Conservation (phyloP, 495 filamentous ascomycete genomes). For the Beverwykella pulmonaria region DNA sequence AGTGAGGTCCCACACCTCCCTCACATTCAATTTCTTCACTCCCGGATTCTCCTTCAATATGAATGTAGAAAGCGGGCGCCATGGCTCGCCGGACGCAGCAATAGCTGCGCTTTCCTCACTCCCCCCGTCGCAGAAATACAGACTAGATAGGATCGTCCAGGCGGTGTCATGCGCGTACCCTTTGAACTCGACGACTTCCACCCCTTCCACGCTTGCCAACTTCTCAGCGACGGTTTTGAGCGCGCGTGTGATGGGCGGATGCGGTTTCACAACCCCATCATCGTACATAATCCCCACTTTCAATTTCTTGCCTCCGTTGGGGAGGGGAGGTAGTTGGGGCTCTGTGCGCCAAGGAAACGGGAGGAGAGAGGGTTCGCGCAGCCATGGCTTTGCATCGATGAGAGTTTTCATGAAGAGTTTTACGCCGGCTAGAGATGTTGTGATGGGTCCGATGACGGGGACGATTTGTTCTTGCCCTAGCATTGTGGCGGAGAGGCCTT, state of each 20-base stretch:
- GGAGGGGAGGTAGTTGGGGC: neutral
- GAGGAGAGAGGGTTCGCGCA: conserved; percentile 59
- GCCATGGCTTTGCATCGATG: conserved; percentile 63
- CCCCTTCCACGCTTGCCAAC: conserved; percentile 51
- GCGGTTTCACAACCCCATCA: conserved; percentile 69
- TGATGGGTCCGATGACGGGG: conserved; percentile 64
- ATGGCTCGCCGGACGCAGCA: conserved; percentile 60
- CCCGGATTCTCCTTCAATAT: conserved; percentile 55
- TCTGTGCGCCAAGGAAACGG: conserved; percentile 61
- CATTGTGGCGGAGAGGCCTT: conserved; percentile 54
- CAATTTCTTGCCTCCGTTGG: conserved; percentile 43
- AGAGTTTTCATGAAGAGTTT: conserved; percentile 66
- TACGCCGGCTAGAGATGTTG: conserved; percentile 62
- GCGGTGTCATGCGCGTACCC: conserved; percentile 54
- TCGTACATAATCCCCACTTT: conserved; percentile 71
- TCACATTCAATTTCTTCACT: conserved; percentile 13
- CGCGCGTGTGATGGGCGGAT: conserved; percentile 68
- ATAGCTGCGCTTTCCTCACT: conserved; percentile 53
- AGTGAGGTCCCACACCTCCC: conserved; percentile 44
- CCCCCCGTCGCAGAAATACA: conserved; percentile 59
- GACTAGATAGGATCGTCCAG: conserved; percentile 50
- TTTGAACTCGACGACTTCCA: conserved; percentile 67
- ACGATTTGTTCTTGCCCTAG: conserved; percentile 62
- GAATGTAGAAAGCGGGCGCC: conserved; percentile 53
- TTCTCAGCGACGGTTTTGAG: conserved; percentile 59